A percentile compares a stretch with the other conserved stretches of the same genome.
Conservation (phyloP, 2,329 filamentous ascomycete genomes). For the Ophiognomonia clavigignenti-juglandacearum region DNA sequence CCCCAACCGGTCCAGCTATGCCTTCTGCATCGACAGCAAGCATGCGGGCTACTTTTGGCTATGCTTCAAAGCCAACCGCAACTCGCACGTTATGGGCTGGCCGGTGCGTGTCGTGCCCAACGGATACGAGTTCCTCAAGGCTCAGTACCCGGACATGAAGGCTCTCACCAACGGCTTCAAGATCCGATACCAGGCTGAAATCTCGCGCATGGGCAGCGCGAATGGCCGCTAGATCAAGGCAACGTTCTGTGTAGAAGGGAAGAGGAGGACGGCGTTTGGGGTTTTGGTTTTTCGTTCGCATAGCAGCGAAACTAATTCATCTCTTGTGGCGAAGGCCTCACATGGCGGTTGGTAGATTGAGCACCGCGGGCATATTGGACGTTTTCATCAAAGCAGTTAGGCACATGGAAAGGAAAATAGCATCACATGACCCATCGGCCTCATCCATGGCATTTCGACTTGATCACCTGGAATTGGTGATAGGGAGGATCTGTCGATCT, state of each 20-base stretch:
- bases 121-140: conserved; percentile 85
- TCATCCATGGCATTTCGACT: background rate
- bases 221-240: conserved; percentile 18
- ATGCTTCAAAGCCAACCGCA: conserved; percentile 88
- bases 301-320: no score
- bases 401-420: no score
- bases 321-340: no score
- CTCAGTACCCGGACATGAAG: conserved; percentile 89
- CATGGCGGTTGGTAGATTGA: no score
- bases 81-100: conserved; percentile 70
- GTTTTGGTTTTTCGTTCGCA: no score
- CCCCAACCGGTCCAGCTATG: conserved; percentile 86
- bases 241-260: no score
- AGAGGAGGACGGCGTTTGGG: no score
- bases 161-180: conserved; percentile 98
- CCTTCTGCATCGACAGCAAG: conserved; percentile 90
- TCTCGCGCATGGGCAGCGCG: conserved; percentile 53
- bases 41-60: conserved; percentile 93
- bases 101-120: conserved; percentile 87
- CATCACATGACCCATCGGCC: no score
- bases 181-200: conserved; percentile 63
- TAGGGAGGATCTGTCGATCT: no score
- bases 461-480: background rate
- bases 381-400: no score
- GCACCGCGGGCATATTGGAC: no score